These are phyloP conservation scores for Triticum turgidum DNA, from an alignment of 176 grass and related monocot genomes.

Conservation along the genomic window DNA sequence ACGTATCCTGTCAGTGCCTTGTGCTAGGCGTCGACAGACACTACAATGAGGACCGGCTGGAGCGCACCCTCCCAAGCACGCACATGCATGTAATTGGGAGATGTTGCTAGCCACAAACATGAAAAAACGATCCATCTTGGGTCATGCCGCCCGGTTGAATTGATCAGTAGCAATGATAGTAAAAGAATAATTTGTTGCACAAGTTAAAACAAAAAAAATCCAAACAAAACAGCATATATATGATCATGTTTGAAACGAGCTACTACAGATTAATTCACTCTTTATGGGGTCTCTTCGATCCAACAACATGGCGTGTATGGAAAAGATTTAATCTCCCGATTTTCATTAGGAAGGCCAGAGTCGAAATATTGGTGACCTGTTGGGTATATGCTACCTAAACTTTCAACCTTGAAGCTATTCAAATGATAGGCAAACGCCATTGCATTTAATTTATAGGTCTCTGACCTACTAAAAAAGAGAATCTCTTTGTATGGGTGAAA, in stretches of 20 bases:
- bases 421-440: neutral
- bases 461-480: neutral
- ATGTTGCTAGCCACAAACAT: too few species aligned
- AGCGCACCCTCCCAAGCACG: too few species aligned
- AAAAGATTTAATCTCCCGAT: neutral
- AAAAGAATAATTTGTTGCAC: too few species aligned
- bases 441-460: neutral
- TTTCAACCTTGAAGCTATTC: too few species aligned
- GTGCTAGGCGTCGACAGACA: too few species aligned
- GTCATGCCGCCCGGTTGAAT: too few species aligned
- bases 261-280: neutral
- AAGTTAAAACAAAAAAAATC: neutral
- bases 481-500: neutral
- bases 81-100: too few species aligned
- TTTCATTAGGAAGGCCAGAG: neutral
- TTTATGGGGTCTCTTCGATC: neutral
- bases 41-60: too few species aligned
- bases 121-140: too few species aligned
- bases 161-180: too few species aligned
- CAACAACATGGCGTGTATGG: neutral
- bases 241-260: too few species aligned
- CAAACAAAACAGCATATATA: neutral
- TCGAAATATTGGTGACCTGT: neutral
- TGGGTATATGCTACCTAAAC: neutral
- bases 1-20: too few species aligned